Percentiles rank a stretch among this genome's conserved stretches.
Evolutionary conservation across 129 eudicot species (phyloP).

Genomic region (Cynara cardunculus): DNA sequence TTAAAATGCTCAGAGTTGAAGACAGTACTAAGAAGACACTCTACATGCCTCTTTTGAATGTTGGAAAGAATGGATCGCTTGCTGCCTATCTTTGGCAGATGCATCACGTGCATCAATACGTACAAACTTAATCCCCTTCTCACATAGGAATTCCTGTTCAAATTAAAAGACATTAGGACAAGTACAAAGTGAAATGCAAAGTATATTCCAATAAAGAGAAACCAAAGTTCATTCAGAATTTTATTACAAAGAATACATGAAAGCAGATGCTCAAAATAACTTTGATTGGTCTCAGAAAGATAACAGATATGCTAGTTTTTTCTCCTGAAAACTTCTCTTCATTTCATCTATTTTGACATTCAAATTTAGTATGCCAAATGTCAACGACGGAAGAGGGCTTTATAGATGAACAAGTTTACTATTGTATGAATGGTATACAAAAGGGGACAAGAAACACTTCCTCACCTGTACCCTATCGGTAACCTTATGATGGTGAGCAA

Average conservation of each 20-base stretch:
- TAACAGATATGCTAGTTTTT: background rate
- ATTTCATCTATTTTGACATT: conserved; percentile 4
- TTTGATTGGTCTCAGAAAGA: background rate
- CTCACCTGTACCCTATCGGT: conserved; percentile 79
- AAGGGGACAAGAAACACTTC: conserved; percentile 13
- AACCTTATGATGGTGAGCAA: conserved; percentile 92
- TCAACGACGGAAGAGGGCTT: background rate
- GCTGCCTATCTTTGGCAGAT: conserved; percentile 62
- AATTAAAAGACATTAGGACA: background rate
- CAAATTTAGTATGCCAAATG: background rate
- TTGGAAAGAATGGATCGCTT: conserved; percentile 71
- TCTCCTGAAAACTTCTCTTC: background rate
- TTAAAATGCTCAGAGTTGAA: background rate
- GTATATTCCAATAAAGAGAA: conserved; percentile 1
- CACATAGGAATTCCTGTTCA: conserved; percentile 63
- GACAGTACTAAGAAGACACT: conserved; percentile 10
- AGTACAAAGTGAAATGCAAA: conserved; percentile 9
- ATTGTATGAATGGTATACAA: conserved; percentile 1
- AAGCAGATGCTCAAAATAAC: conserved; percentile 12
- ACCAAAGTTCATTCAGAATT: background rate
- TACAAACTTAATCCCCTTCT: conserved; percentile 65
- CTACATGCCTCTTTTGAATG: conserved; percentile 63
- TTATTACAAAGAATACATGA: conserved; percentile 1
- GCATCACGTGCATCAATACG: conserved; percentile 67
- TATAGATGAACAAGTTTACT: background rate